Evolutionary conservation across 1,139 yeast species (phyloP).

Genomic region (Casaregolazyma lundiana): DNA sequence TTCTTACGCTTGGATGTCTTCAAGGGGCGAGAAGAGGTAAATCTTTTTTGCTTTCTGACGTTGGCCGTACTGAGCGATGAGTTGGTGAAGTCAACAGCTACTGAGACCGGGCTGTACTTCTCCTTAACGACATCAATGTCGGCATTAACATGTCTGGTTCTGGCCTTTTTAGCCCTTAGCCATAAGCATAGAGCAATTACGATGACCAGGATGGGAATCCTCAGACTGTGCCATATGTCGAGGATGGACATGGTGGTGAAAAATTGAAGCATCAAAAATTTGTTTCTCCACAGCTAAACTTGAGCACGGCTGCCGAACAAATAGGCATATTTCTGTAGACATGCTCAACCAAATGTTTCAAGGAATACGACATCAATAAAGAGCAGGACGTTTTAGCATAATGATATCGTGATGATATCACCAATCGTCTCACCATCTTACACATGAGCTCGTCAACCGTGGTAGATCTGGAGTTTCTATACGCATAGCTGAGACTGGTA

Average conservation of each 20-base stretch:
- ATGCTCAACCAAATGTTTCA: too few relatives aligned
- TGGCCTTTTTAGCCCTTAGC: conserved; percentile 1
- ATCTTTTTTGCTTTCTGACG: conserved; percentile 4
- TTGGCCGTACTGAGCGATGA: conserved; percentile 15
- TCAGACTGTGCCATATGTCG: conserved; percentile 11
- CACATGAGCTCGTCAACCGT: too few relatives aligned
- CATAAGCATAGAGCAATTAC: conserved; percentile 12
- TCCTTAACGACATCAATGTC: not conserved
- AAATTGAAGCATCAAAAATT: not conserved
- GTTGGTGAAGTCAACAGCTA: conserved; percentile 42
- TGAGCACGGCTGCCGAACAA: too few relatives aligned
- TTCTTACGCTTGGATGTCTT: not conserved
- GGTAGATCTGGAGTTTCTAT: too few relatives aligned
- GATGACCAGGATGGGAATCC: conserved; percentile 9
- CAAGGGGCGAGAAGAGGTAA: conserved; percentile 3
- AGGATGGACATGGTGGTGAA: conserved; percentile 5
- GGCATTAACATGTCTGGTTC: not conserved
- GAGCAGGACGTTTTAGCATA: too few relatives aligned
- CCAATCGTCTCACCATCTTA: too few relatives aligned
- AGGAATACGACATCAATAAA: too few relatives aligned
- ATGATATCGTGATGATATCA: too few relatives aligned
- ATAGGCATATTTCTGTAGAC: too few relatives aligned
- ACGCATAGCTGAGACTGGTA: too few relatives aligned
- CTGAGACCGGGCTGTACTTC: conserved; percentile 16
- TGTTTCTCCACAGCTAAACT: not conserved